A percentile compares a stretch with the other conserved stretches of the same genome.
Conservation (phyloP, 225 moss, liverwort and hornwort genomes). For the Marchantia paleacea region DNA sequence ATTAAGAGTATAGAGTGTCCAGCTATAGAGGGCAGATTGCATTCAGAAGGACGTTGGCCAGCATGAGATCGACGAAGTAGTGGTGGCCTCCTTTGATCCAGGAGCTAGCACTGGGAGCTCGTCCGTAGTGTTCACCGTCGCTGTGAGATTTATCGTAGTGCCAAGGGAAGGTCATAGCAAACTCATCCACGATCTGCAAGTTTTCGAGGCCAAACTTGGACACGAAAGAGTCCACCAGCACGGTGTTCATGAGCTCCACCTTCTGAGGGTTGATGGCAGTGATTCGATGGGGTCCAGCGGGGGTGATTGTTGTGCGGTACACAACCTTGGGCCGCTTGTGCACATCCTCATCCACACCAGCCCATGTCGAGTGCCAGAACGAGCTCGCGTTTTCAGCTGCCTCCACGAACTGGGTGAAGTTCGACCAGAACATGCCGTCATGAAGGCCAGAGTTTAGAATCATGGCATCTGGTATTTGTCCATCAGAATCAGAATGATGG, state of each 20-base stretch:
- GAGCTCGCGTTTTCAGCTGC: constrained; percentile 31
- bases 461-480: constrained; percentile 30
- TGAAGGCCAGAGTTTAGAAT: constrained; percentile 55
- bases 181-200: constrained; percentile 13
- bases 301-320: constrained; percentile 26
- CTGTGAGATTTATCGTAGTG: constrained; percentile 15
- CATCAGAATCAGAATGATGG: too few species aligned
- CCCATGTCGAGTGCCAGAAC: constrained; percentile 20
- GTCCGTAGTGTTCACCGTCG: constrained; percentile 22
- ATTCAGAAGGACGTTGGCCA: constrained; percentile 12
- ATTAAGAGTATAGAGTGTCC: not conserved
- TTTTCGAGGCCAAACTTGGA: constrained; percentile 12
- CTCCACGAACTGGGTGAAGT: constrained; percentile 19
- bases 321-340: constrained; percentile 30
- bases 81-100: not conserved
- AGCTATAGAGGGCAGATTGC: constrained; percentile 6
- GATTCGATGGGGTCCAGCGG: not conserved
- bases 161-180: constrained; percentile 22
- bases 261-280: constrained; percentile 13
- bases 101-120: not conserved
- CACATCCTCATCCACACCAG: not conserved
- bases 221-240: constrained; percentile 5
- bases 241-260: constrained; percentile 8
- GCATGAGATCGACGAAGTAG: constrained; percentile 26
- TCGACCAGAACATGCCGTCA: constrained; percentile 38